A percentile compares a stretch with the other conserved stretches of the same genome.
phyloP scores from a whole-genome alignment of 2,329 filamentous ascomycete species.

The Trichoderma sp. region DNA sequence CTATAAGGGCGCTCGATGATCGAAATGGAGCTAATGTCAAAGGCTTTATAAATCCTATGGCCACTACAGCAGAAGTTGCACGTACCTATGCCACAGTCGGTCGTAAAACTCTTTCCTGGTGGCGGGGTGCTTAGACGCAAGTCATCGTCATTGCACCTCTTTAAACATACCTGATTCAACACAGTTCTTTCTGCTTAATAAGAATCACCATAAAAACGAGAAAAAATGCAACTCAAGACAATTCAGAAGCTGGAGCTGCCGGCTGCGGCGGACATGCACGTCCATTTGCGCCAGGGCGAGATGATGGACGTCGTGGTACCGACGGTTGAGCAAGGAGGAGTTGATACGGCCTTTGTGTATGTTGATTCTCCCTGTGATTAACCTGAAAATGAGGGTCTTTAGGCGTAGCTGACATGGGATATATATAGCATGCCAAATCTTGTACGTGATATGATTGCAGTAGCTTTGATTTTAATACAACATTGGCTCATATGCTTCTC shows the following conservation, averaged over 20 bases:
- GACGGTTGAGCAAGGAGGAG: conserved; percentile 57
- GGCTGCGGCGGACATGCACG: conserved; percentile 66
- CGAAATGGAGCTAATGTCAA: not conserved
- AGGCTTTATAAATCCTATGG: not conserved
- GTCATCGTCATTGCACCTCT: not conserved
- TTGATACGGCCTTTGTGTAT: conserved; percentile 58
- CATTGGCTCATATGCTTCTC: not conserved
- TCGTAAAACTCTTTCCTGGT: not conserved
- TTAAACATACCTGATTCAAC: not conserved
- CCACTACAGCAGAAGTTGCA: not conserved
- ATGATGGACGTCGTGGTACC: conserved; percentile 59
- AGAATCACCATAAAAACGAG: not conserved
- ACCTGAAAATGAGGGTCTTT: conserved; percentile 18
- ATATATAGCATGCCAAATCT: conserved; percentile 57
- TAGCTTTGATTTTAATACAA: not conserved
- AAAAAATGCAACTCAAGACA: conserved; percentile 37
- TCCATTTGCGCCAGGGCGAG: conserved; percentile 67
- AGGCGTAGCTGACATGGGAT: conserved; percentile 23
- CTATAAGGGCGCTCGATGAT: not conserved
- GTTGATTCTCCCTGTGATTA: conserved; percentile 28
- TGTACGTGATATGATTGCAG: conserved; percentile 32
- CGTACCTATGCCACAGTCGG: not conserved
- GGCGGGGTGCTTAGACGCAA: not conserved
- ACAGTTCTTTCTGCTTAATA: not conserved
- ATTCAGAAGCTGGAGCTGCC: conserved; percentile 52